phyloP scores from a whole-genome alignment of 225 moss, liverwort and hornwort genomes.

The Lunularia cruciata region DNA sequence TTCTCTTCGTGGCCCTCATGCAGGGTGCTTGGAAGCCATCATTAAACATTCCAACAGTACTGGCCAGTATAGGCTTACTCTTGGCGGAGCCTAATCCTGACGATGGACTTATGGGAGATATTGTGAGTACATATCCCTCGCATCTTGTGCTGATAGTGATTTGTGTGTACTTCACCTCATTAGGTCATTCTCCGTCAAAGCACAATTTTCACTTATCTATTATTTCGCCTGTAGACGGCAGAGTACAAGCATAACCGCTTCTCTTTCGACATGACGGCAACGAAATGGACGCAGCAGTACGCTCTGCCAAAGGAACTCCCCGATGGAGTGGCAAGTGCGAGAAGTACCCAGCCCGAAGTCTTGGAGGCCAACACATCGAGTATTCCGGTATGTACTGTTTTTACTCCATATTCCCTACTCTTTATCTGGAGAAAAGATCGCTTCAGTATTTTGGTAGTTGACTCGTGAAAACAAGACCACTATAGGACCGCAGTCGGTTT shows the following conservation, averaged over 20 bases:
- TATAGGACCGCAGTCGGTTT: too few relatives aligned
- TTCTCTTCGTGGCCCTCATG: neutral
- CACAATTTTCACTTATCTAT: too few relatives aligned
- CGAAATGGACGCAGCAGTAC: slow-evolving; percentile 60
- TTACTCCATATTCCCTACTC: too few relatives aligned
- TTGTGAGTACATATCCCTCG: too few relatives aligned
- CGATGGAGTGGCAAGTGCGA: neutral
- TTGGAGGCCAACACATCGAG: neutral
- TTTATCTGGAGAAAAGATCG: too few relatives aligned
- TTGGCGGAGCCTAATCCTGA: slow-evolving; percentile 84
- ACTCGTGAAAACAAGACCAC: too few relatives aligned
- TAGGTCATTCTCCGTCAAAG: too few relatives aligned
- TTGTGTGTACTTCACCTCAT: too few relatives aligned
- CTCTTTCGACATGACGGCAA: slow-evolving; percentile 71
- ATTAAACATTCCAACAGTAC: slow-evolving; percentile 72
- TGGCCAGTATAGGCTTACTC: slow-evolving; percentile 82
- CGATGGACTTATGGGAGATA: slow-evolving; percentile 91
- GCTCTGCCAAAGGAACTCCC: slow-evolving; percentile 48
- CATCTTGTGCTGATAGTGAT: neutral
- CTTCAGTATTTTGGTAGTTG: too few relatives aligned
- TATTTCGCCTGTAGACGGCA: slow-evolving; percentile 58
- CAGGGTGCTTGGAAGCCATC: slow-evolving; percentile 93
- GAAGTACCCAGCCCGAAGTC: neutral
- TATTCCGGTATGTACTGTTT: neutral
- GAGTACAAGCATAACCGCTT: slow-evolving; percentile 80